Evolutionary conservation across 192 early-diverging fungal genomes (phyloP).

Genomic region (Dissophora ornata): DNA sequence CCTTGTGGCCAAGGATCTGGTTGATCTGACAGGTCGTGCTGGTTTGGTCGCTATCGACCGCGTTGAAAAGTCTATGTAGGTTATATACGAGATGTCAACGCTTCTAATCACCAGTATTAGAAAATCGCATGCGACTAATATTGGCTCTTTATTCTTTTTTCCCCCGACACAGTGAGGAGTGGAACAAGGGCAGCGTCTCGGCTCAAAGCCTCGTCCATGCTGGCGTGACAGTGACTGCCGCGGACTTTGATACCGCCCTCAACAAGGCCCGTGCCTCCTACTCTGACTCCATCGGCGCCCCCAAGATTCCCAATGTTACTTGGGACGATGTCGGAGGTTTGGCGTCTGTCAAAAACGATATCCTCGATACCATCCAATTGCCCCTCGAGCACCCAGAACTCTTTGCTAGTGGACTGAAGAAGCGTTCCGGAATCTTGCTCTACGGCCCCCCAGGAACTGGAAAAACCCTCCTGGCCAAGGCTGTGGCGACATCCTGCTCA

Average conservation of each 20-base stretch:
- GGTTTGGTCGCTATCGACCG: constrained; percentile 73
- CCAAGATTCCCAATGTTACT: constrained; percentile 97
- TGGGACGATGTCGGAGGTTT: constrained; percentile 99
- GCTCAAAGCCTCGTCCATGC: constrained; percentile 73
- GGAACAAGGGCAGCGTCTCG: constrained; percentile 49
- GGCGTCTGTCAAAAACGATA: constrained; percentile 89
- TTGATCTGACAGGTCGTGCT: constrained; percentile 78
- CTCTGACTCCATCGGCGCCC: constrained; percentile 93
- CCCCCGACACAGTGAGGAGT: constrained; percentile 30
- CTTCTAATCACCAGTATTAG: too few species aligned
- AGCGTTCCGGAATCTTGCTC: constrained; percentile 91
- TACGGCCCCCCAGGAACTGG: constrained; percentile 99
- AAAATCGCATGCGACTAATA: too few species aligned
- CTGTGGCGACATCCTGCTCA: constrained; percentile 96
- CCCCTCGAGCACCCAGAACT: constrained; percentile 96
- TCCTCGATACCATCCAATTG: constrained; percentile 96
- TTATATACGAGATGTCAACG: too few species aligned
- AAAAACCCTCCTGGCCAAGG: constrained; percentile 98
- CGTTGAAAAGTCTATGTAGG: constrained; percentile 61
- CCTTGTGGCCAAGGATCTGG: constrained; percentile 87
- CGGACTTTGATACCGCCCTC: constrained; percentile 86
- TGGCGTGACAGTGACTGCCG: constrained; percentile 78
- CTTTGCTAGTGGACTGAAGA: constrained; percentile 94
- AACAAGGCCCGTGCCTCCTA: constrained; percentile 82
- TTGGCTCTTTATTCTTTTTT: not conserved